Percentiles rank a stretch among this genome's conserved stretches.
Conservation (phyloP, 2,329 filamentous ascomycete species). For the Cladorrhinum sp. region DNA sequence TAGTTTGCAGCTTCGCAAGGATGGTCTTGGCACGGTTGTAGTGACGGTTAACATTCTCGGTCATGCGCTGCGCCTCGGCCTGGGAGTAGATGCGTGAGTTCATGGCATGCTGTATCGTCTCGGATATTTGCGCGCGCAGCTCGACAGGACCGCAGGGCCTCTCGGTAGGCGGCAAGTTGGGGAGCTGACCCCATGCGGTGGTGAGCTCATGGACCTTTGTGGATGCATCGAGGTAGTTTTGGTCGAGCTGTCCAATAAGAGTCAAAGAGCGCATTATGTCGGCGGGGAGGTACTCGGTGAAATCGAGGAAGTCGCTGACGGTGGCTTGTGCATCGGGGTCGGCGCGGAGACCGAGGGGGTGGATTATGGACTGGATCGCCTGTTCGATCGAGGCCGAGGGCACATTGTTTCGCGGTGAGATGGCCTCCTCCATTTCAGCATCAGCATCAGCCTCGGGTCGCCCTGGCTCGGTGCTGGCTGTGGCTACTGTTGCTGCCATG, state of each 20-base stretch:
- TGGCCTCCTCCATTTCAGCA: conserved; percentile 30
- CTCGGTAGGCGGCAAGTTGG: conserved; percentile 44
- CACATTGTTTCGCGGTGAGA: conserved; percentile 37
- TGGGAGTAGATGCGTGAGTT: conserved; percentile 57
- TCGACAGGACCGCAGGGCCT: conserved; percentile 45
- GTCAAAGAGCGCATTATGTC: conserved; percentile 65
- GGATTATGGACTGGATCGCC: conserved; percentile 35
- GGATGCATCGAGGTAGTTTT: conserved; percentile 56
- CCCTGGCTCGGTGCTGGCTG: conserved; percentile 1
- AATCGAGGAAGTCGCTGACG: conserved; percentile 68
- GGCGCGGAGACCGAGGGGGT: conserved; percentile 49
- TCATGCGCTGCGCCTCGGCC: conserved; percentile 61
- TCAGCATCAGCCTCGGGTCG: conserved; percentile 17
- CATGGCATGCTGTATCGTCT: conserved; percentile 52
- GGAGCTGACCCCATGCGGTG: conserved; percentile 54
- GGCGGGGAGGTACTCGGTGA: conserved; percentile 66
- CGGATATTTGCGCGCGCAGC: conserved; percentile 60
- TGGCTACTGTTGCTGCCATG: conserved; percentile 14
- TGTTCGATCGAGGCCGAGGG: conserved; percentile 33
- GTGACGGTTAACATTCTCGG: conserved; percentile 61
- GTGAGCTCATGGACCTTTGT: conserved; percentile 55
- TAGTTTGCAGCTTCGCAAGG: conserved; percentile 55
- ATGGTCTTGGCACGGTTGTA: conserved; percentile 59
- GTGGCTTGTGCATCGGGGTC: conserved; percentile 68
- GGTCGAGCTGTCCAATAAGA: conserved; percentile 62